Conservation (phyloP, 2,329 filamentous ascomycete genomes). For the Botrytis hyacinthi region DNA sequence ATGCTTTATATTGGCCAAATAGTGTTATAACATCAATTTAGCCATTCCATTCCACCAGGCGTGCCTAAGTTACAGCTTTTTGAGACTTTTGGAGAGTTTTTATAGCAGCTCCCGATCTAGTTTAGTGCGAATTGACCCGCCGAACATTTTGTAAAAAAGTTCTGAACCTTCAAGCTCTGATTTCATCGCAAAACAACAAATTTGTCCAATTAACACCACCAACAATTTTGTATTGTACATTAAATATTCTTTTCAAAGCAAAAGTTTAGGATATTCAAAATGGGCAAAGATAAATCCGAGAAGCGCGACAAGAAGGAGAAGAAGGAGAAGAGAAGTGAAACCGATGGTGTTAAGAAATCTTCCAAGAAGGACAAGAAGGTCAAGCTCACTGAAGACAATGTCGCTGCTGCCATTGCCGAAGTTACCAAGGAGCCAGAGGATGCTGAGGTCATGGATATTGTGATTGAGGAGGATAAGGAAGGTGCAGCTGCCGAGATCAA, state of each 20-base stretch:
- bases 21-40: background rate
- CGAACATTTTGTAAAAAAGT: constrained; percentile 24
- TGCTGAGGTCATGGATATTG: constrained; percentile 43
- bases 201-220: constrained; percentile 17
- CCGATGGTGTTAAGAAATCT: constrained; percentile 46
- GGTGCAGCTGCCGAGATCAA: constrained; percentile 46
- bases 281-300: constrained; percentile 38
- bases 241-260: constrained; percentile 1
- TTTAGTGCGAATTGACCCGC: constrained; percentile 24
- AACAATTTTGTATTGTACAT: constrained; percentile 5
- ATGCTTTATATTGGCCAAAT: background rate
- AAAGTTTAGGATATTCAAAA: constrained; percentile 26
- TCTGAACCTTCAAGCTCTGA: constrained; percentile 18
- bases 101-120: constrained; percentile 21
- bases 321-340: constrained; percentile 63
- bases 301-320: constrained; percentile 54
- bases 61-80: background rate
- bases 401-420: constrained; percentile 62
- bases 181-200: constrained; percentile 20
- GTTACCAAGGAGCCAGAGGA: constrained; percentile 57
- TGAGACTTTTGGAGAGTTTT: constrained; percentile 3
- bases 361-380: constrained; percentile 42
- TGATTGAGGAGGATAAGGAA: constrained; percentile 39
- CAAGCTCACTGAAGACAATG: constrained; percentile 47
- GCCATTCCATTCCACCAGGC: background rate